phyloP scores from a whole-genome alignment of 495 filamentous ascomycete species.

The Recurvomyces mirabilis region DNA sequence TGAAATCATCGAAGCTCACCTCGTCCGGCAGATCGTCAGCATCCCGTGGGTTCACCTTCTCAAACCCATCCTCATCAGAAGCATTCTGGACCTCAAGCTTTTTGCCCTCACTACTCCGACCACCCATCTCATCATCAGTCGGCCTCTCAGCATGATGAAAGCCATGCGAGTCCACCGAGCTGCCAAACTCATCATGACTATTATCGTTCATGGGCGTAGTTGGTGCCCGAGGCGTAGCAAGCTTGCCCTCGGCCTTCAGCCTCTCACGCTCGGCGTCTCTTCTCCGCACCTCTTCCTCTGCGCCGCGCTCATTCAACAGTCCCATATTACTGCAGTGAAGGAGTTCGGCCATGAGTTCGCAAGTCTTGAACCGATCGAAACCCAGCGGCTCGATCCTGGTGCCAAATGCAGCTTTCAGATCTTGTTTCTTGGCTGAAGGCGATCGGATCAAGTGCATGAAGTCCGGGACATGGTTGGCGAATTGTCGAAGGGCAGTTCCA shows the following conservation, averaged over 20 bases:
- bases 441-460: constrained; percentile 85
- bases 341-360: constrained; percentile 95
- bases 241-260: constrained; percentile 58
- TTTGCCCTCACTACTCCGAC: constrained; percentile 37
- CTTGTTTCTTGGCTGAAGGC: constrained; percentile 47
- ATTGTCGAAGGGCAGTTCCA: constrained; percentile 79
- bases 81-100: constrained; percentile 60
- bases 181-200: constrained; percentile 31
- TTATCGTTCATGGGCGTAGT: constrained; percentile 23
- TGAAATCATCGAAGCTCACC: constrained; percentile 38
- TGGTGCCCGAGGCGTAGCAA: constrained; percentile 34
- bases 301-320: constrained; percentile 82
- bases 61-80: constrained; percentile 87
- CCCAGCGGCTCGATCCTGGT: constrained; percentile 86
- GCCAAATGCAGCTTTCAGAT: constrained; percentile 77
- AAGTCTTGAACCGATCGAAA: constrained; percentile 98
- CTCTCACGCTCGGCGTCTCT: constrained; percentile 73
- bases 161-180: constrained; percentile 32
- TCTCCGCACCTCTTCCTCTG: constrained; percentile 71
- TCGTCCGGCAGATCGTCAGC: constrained; percentile 58
- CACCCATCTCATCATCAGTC: constrained; percentile 23
- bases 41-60: constrained; percentile 66
- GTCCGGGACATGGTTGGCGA: constrained; percentile 82
- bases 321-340: constrained; percentile 99
- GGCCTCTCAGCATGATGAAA: constrained; percentile 38